These are phyloP conservation scores for Chrysochromulina parva DNA, from an alignment of 78 protist species.

Conservation along the genomic window DNA sequence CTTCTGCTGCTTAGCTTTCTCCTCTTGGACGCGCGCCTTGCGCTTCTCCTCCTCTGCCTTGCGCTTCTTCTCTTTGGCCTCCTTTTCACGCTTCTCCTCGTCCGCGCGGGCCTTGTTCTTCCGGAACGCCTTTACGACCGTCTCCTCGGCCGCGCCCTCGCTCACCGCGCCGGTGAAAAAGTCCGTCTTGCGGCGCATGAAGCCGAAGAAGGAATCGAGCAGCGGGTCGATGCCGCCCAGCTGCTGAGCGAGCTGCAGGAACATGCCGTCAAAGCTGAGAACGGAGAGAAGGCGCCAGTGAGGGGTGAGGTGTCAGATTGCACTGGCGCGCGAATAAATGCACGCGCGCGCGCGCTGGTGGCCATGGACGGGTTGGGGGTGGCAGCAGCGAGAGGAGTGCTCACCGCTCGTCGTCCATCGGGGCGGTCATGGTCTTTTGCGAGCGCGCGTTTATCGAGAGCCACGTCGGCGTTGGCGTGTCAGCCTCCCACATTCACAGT, in stretches of 20 bases:
- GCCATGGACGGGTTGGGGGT: too few relatives aligned
- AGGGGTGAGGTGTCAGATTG: too few relatives aligned
- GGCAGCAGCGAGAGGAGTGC: too few relatives aligned
- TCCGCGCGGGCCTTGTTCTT: neutral
- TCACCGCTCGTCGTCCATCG: too few relatives aligned
- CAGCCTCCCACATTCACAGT: too few relatives aligned
- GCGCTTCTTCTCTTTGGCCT: conserved; percentile 1
- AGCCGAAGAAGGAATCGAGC: conserved; percentile 60
- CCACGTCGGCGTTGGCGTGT: too few relatives aligned
- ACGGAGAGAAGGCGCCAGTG: too few relatives aligned
- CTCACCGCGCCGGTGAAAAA: conserved; percentile 51
- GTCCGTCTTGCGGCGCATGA: conserved; percentile 72
- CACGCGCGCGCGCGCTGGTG: too few relatives aligned
- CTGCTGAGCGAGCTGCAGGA: conserved; percentile 66
- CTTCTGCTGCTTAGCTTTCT: conserved; percentile 13
- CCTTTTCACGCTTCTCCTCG: conserved; percentile 23
- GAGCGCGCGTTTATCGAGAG: too few relatives aligned
- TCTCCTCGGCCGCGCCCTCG: neutral
- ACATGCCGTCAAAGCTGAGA: conserved; percentile 17
- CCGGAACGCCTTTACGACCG: neutral
- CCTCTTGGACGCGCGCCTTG: neutral
- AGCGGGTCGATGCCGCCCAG: conserved; percentile 52
- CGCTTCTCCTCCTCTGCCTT: conserved; percentile 10
- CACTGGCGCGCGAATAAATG: too few relatives aligned
- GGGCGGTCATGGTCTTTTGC: too few relatives aligned